Evolutionary conservation across 2,329 filamentous ascomycete species (phyloP).

Genomic region (Arachnomyces sp.): DNA sequence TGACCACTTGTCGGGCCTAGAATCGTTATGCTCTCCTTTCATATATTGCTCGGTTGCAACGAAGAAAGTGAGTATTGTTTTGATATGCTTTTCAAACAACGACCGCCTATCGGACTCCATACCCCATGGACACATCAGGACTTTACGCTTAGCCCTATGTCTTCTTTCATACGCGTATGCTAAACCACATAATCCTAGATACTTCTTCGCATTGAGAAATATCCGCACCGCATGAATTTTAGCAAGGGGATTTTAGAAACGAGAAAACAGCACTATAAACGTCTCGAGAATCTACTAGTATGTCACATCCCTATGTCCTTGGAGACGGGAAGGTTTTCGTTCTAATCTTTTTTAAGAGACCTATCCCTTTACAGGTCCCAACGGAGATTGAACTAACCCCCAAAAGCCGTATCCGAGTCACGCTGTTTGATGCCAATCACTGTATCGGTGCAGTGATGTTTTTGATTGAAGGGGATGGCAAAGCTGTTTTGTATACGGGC

Average conservation of each 20-base stretch:
- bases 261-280: constrained; percentile 65
- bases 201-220: constrained; percentile 70
- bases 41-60: constrained; percentile 87
- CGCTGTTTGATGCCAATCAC: constrained; percentile 84
- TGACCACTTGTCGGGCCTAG: constrained; percentile 77
- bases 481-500: constrained; percentile 77
- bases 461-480: constrained; percentile 65
- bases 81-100: not conserved
- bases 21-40: constrained; percentile 68
- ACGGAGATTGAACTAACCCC: constrained; percentile 67
- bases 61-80: constrained; percentile 46
- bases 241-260: constrained; percentile 69
- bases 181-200: constrained; percentile 38
- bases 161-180: not conserved
- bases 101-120: not conserved
- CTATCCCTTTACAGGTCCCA: constrained; percentile 74
- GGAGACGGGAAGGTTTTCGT: constrained; percentile 1
- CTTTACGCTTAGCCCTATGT: too few relatives aligned
- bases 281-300: constrained; percentile 62
- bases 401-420: constrained; percentile 64
- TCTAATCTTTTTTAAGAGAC: constrained; percentile 47
- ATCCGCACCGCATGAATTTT: constrained; percentile 73
- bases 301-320: constrained; percentile 9
- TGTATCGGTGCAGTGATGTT: constrained; percentile 91
- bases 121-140: too few relatives aligned